Evolutionary conservation across 345 rosid genomes (phyloP).

Genomic region (Ceriops zippeliana): DNA sequence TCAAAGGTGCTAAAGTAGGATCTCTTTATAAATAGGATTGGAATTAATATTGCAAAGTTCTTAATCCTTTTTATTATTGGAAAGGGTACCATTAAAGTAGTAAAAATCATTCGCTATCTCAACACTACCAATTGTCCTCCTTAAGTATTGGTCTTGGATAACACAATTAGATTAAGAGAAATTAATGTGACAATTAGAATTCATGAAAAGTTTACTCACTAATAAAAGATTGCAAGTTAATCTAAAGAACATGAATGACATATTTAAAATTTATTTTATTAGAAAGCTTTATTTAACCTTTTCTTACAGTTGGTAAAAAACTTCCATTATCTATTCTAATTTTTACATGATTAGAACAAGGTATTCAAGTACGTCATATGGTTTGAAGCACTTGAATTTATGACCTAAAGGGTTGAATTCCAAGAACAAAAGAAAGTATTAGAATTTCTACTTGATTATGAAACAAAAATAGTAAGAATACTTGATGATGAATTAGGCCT

Average conservation of each 20-base stretch:
- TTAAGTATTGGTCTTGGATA: background rate
- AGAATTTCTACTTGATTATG: too few species aligned
- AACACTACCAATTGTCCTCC: background rate
- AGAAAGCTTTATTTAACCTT: background rate
- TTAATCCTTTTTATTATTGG: too few species aligned
- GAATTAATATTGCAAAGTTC: too few species aligned
- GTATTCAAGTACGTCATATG: too few species aligned
- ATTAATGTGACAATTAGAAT: background rate
- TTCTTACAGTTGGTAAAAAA: background rate
- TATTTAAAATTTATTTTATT: background rate
- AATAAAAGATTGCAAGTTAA: background rate
- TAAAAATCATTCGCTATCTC: background rate
- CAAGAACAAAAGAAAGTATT: too few species aligned
- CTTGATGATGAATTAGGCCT: too few species aligned
- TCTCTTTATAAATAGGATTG: too few species aligned
- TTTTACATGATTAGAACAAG: background rate
- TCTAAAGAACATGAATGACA: background rate
- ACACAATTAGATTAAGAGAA: background rate
- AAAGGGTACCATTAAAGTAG: background rate
- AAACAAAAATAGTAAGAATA: too few species aligned
- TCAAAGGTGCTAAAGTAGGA: too few species aligned
- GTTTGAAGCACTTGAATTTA: too few species aligned
- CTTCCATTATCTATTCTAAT: background rate
- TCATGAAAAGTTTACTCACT: background rate
- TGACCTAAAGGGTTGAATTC: too few species aligned